Evolutionary conservation across 164 flowering plant species (phyloP), one percentile per base, ranked within the genome.

Genomic region (Chloranthus sessilifolius): DNA sequence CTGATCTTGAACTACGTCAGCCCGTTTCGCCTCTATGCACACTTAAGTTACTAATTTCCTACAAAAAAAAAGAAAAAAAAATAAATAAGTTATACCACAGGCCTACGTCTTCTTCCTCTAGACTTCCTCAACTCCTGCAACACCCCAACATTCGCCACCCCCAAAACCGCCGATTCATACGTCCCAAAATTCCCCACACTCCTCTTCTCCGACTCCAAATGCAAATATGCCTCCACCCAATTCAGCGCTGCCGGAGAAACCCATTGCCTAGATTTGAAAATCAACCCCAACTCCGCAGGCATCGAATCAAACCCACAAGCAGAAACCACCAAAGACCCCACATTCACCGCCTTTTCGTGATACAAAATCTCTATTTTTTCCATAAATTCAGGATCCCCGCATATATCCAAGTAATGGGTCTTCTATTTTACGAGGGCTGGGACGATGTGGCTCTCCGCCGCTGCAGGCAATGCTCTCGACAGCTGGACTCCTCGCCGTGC

Each of bases 321-420:
- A 12, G 88, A 81, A 29, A 84, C 50, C 43, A 81, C 75, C 71
- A 84, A 56, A 29, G 70, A 44, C 2, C 82, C 86, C 10, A 29
- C 65, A 67, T 78, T 74, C 55, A 34, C 67, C 12, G 84, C 85
- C 63, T 49, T 60, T 21, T 74, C 86, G 24, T 70, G 75, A 62
- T 72, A 78, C 31, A 22, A 8, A 1, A 62, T 75, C 72, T 85
- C 94, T 74, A 67, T 71, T 52, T 61, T 69, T 75, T 85, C 94
- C 79, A 82, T 85, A 41, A 85, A 82, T 76, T 85, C 94, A 16
- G 81, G 86, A 67, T 85, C 86, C 0, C 94, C 94, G 28, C 75
- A 67, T 11, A 85, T 84, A 50, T 84, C 94, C 44, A 84, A 37
- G 56, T 82, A 84, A 50, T 81, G 88, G 28, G 74, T 72, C n/a